phyloP scores from a whole-genome alignment of 75 land plant species.

The Sequoiadendron giganteum region DNA sequence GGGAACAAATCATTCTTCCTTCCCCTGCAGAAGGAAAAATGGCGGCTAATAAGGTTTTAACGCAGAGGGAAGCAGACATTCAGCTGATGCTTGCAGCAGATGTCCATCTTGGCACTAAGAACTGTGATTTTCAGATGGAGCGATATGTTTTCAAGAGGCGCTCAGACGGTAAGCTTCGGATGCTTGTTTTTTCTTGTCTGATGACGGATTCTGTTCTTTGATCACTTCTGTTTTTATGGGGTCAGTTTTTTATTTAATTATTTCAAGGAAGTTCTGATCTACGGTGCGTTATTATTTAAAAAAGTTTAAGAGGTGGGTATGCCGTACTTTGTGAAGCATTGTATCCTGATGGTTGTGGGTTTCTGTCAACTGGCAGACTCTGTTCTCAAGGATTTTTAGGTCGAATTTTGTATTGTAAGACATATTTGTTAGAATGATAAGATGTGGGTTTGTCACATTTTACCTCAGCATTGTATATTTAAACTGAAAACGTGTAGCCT shows the following conservation, averaged over 20 bases:
- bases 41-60: constrained; percentile 7
- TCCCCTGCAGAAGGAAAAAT: not conserved
- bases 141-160: constrained; percentile 74
- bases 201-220: not conserved
- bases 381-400: not conserved
- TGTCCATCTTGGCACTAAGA: constrained; percentile 78
- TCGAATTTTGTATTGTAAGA: not conserved
- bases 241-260: not conserved
- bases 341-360: not conserved
- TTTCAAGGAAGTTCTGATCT: not conserved
- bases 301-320: not conserved
- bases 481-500: not conserved
- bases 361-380: not conserved
- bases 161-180: constrained; percentile 42
- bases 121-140: constrained; percentile 85
- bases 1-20: not conserved
- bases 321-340: not conserved
- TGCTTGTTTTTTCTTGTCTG: not conserved
- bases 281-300: too few species aligned
- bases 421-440: not conserved
- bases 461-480: not conserved
- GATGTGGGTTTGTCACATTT: not conserved
- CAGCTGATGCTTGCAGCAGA: constrained; percentile 87
- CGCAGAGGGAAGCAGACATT: constrained; percentile 63
- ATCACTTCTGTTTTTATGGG: not conserved